Percentiles rank a stretch among this genome's conserved stretches.
Evolutionary conservation across 371 early-diverging fungal genomes (phyloP).

Genomic region (Syncephalis plumigaleata): DNA sequence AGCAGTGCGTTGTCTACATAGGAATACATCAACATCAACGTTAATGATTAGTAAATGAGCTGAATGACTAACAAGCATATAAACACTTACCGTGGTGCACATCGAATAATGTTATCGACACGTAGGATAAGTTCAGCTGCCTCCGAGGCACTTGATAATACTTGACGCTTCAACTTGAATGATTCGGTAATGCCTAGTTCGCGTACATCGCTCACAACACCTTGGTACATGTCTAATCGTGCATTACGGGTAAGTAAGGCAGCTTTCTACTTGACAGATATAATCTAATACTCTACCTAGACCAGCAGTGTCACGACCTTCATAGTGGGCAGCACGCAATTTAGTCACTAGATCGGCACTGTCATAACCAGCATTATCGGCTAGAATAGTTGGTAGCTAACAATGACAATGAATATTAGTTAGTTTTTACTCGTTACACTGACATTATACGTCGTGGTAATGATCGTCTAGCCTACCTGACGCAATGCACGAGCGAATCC

Average conservation of each 20-base stretch:
- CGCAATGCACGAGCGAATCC: conserved; percentile 93
- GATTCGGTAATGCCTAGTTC: conserved; percentile 92
- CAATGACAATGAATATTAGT: conserved; percentile 3
- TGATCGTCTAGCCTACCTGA: conserved; percentile 21
- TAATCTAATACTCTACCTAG: conserved; percentile 22
- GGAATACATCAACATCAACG: no score
- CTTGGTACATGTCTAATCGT: conserved; percentile 60
- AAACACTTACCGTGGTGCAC: conserved; percentile 53
- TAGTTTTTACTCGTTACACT: no score
- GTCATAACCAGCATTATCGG: conserved; percentile 98
- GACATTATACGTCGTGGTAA: not conserved
- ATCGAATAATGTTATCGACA: conserved; percentile 97
- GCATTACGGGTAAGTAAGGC: not conserved
- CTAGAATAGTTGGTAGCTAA: conserved; percentile 92
- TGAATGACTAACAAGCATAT: no score
- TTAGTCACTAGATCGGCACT: conserved; percentile 83
- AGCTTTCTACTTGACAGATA: not conserved
- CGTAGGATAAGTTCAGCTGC: conserved; percentile 98
- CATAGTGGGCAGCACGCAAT: conserved; percentile 85
- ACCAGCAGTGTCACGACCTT: conserved; percentile 64
- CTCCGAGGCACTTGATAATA: conserved; percentile 93
- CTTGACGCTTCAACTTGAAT: conserved; percentile 95
- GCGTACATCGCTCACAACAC: conserved; percentile 68
- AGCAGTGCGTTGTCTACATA: no score
- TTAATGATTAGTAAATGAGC: no score